Base-by-base conservation (phyloP, 371 early-diverging fungal species). In the Basidiobolus meristosporus region DNA sequence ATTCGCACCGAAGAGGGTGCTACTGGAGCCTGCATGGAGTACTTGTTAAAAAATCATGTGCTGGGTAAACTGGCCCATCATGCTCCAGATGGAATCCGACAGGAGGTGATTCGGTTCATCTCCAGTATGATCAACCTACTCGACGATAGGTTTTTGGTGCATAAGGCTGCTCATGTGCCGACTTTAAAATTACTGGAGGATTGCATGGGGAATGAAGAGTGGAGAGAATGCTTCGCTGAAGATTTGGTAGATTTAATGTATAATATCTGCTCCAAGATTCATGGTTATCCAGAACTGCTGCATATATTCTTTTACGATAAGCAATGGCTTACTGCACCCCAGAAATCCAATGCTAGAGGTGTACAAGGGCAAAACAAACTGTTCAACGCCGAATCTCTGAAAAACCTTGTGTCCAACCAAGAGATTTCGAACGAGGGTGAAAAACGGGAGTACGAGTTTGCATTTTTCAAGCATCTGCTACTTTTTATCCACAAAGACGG, bases 21-120 rank as follows among this genome's bases (percentile, higher is more conserved):
- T 1, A 79, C 81, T 0, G 91, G 89, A 14, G 70, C 78, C 1
- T 90, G 91, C 54, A 89, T 89, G 70, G 95, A 95, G 50, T 78
- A 81, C 38, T 74, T 90, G 40, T 63, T 95, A 45, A 84, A 79
- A 45, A 75, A 83, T 46, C 69, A 71, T 33, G 63, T 95, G 30
- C 57, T 95, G 26, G 73, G 67, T 22, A 65, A 71, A 31, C 64
- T 95, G 26, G 87, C 90, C 39, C 53, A 54, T 5, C 91, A 93
- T 54, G 62, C 68, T 39, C 95, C 95, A 15, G 52, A 60, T 1
- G 92, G 90, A n/a, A 74, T 87, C 44, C 70, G 85, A 36, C 75
- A 80, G 15, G 82, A 84, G 47, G 68, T 80, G 5, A 80, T 91
- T 42, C 63, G 77, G 7, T 80, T 75, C 34, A 52, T 90, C 16